Evolutionary conservation across 2,329 filamentous ascomycete genomes (phyloP), one percentile per base, ranked within the genome.

Genomic region (Verticillium longisporum): DNA sequence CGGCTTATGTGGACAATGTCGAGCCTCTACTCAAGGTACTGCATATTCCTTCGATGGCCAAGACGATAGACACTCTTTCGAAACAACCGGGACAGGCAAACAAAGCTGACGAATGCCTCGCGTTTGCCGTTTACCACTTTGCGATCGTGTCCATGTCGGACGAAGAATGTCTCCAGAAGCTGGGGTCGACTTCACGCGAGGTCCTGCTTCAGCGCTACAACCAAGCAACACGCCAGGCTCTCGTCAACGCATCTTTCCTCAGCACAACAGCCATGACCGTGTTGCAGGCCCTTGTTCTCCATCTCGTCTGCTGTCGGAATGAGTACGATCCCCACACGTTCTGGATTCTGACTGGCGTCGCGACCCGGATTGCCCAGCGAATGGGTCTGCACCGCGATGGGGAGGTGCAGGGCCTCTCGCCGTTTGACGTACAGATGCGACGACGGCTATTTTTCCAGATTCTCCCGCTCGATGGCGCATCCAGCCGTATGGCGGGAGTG

Each of bases 371-470:
- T 54, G 81, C 80, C 1, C 77, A 81, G 63, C 75, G 80, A 9
- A 80, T 85, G 71, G 81, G 81, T 1, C 69, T 85, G 9, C 76
- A 85, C 57, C 75, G 69, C 59, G 82, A 85, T 66, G 71, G 75
- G 0, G 66, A 66, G 3, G 68, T 73, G 10, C 63, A 71, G 0
- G 63, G 66, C 61, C 34, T 74, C 9, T 59, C 58, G 58, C 72
- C 66, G 58, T 83, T 77, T 55, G 80, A 85, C 57, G 76, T 76
- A 0, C 79, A 85, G 68, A 77, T 84, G 73, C 75, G 82, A 14
- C 79, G 82, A 53, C 74, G 83, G 55, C 71, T 85, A 13, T 80
- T 80, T 77, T 85, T 79, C 79, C 76, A 80, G 18, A 71, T 86
- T 2, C 67, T 81, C 1, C 70, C 80, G n/a, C 79, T 71, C 14